A percentile compares a stretch with the other conserved stretches of the same genome.
Evolutionary conservation across 768 basidiomycete genomes (phyloP).

Genomic region (Pleurotus citrinopileatus): DNA sequence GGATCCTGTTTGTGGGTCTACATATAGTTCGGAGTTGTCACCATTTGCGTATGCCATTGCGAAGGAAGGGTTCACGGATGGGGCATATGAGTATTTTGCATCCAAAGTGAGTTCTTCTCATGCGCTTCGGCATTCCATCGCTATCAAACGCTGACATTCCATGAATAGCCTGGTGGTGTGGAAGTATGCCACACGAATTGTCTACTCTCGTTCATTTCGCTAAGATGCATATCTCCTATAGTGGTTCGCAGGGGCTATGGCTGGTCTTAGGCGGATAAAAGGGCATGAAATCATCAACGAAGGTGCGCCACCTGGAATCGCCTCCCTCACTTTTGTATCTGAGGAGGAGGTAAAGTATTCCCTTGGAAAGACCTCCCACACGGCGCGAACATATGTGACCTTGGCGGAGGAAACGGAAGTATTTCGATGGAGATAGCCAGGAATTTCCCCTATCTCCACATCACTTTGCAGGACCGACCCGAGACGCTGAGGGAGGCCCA

Average conservation of each 20-base stretch:
- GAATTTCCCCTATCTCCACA: slow-evolving; percentile 20
- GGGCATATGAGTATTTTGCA: slow-evolving; percentile 9
- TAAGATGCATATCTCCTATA: not conserved
- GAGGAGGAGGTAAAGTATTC: too few relatives aligned
- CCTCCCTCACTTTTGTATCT: not conserved
- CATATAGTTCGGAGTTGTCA: slow-evolving; percentile 14
- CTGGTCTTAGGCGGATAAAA: not conserved
- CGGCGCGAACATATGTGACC: slow-evolving; percentile 25
- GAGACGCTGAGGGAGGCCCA: slow-evolving; percentile 19
- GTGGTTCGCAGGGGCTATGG: slow-evolving; percentile 11
- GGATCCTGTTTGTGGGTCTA: slow-evolving; percentile 15
- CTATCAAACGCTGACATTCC: not conserved
- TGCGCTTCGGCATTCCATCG: too few relatives aligned
- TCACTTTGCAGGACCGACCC: slow-evolving; percentile 26
- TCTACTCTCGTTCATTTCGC: too few relatives aligned
- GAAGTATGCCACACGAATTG: not conserved
- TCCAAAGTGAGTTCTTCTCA: slow-evolving; percentile 8
- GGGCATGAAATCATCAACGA: not conserved
- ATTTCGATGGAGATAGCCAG: slow-evolving; percentile 23
- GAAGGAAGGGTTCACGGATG: slow-evolving; percentile 7
- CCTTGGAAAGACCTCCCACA: slow-evolving; percentile 22
- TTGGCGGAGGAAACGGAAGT: slow-evolving; percentile 28
- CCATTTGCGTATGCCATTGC: slow-evolving; percentile 16
- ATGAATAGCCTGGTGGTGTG: not conserved
- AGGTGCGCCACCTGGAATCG: not conserved